Percentiles rank a stretch among this genome's conserved stretches.
Conservation (phyloP, 2,329 filamentous ascomycete species). For the Aspergillus jensenii region DNA sequence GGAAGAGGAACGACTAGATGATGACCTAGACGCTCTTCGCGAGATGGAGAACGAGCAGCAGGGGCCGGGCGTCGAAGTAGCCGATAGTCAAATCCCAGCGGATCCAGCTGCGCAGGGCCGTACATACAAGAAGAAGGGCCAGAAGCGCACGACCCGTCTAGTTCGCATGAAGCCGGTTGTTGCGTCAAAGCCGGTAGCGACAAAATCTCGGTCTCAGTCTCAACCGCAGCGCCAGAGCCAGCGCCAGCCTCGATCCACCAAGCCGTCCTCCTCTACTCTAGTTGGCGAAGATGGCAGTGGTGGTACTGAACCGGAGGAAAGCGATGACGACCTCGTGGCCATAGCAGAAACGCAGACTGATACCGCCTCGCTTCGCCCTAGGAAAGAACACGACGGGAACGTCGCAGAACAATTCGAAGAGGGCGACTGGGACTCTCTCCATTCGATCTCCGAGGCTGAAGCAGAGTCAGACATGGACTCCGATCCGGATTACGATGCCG, state of each 20-base stretch:
- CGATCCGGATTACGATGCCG: conserved; percentile 30
- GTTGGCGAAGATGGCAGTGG: conserved; percentile 12
- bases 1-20: conserved; percentile 42
- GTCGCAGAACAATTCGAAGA: conserved; percentile 6
- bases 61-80: conserved; percentile 30
- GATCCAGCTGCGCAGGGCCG: conserved; percentile 9
- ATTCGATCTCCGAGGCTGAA: conserved; percentile 31
- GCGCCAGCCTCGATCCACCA: conserved; percentile 11
- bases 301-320: conserved; percentile 15
- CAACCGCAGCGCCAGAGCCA: neutral
- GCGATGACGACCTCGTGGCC: conserved; percentile 30
- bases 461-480: conserved; percentile 19
- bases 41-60: conserved; percentile 43
- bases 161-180: conserved; percentile 44
- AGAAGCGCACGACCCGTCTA: conserved; percentile 49
- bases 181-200: conserved; percentile 24
- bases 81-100: conserved; percentile 36
- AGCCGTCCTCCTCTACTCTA: neutral
- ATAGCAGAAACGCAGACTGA: conserved; percentile 29
- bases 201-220: neutral
- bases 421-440: conserved; percentile 22
- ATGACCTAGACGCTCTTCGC: conserved; percentile 44
- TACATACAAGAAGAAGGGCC: conserved; percentile 50
- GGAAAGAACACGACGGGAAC: neutral
- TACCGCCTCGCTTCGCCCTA: conserved; percentile 7